A percentile compares a stretch with the other conserved stretches of the same genome.
These are phyloP conservation scores for Lodderomyces pseudojiufengensis DNA, from an alignment of 1,139 yeast species.

Conservation along the genomic window DNA sequence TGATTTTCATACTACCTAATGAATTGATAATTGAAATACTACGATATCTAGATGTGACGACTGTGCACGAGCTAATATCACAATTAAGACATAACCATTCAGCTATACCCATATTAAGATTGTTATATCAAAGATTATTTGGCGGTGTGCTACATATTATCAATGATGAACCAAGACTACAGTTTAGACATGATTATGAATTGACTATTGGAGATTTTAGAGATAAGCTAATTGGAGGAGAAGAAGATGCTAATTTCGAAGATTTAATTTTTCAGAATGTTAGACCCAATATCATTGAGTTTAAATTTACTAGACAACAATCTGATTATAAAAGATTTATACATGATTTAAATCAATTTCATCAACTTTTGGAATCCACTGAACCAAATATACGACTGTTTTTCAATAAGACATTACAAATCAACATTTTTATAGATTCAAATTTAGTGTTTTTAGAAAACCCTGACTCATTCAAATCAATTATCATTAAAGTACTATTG, in stretches of 20 bases:
- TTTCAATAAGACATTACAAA: conserved; percentile 19
- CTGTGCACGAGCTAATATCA: conserved; percentile 18
- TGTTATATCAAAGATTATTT: conserved; percentile 21
- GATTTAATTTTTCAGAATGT: conserved; percentile 17
- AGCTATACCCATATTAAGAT: conserved; percentile 7
- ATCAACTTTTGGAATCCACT: conserved; percentile 18
- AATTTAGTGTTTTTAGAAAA: conserved; percentile 20
- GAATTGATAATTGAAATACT: conserved; percentile 26
- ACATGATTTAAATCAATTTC: conserved; percentile 23
- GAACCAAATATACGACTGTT: conserved; percentile 14
- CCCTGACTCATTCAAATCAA: conserved; percentile 14
- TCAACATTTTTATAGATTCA: conserved; percentile 27
- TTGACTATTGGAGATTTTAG: conserved; percentile 14
- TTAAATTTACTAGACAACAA: conserved; percentile 25
- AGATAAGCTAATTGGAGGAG: conserved; percentile 7
- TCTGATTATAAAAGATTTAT: conserved; percentile 29
- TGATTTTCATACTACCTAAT: conserved; percentile 18
- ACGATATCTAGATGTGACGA: conserved; percentile 19
- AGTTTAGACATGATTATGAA: conserved; percentile 7
- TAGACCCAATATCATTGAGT: conserved; percentile 25
- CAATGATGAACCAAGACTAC: conserved; percentile 12
- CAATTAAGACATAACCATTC: conserved; percentile 6
- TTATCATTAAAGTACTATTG: conserved; percentile 13
- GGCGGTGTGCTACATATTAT: conserved; percentile 20
- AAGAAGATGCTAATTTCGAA: conserved; percentile 3